Evolutionary conservation across 2,329 filamentous ascomycete species (phyloP).

Genomic region (Trichothecium sympodiale): DNA sequence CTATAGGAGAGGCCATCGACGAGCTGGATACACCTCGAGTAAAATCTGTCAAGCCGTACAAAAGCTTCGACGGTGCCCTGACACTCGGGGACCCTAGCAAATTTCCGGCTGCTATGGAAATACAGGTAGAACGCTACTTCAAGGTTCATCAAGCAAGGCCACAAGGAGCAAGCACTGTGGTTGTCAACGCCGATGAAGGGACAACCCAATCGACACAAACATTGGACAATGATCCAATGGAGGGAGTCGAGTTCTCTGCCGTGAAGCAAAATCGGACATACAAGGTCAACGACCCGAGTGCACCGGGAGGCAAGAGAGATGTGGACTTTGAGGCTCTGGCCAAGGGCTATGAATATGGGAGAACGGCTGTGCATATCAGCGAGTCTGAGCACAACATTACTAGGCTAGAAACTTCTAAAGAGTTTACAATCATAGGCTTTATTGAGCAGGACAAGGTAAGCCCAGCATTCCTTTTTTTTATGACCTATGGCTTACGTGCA

Average conservation of each 20-base stretch:
- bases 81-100: slow-evolving; percentile 67
- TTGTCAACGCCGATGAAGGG: slow-evolving; percentile 40
- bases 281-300: slow-evolving; percentile 63
- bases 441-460: slow-evolving; percentile 58
- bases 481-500: too few relatives aligned
- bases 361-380: slow-evolving; percentile 81
- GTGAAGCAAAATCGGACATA: slow-evolving; percentile 76
- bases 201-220: slow-evolving; percentile 40
- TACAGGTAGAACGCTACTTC: slow-evolving; percentile 85
- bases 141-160: slow-evolving; percentile 69
- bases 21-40: slow-evolving; percentile 67
- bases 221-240: slow-evolving; percentile 33
- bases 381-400: slow-evolving; percentile 80
- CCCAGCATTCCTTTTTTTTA: slow-evolving; percentile 1
- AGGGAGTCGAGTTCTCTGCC: slow-evolving; percentile 47
- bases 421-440: slow-evolving; percentile 80
- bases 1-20: slow-evolving; percentile 72
- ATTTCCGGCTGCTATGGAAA: slow-evolving; percentile 64
- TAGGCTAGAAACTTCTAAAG: slow-evolving; percentile 66
- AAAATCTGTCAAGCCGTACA: slow-evolving; percentile 65
- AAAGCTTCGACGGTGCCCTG: slow-evolving; percentile 68
- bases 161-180: slow-evolving; percentile 67
- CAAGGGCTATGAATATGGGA: slow-evolving; percentile 90
- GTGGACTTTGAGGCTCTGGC: slow-evolving; percentile 73
- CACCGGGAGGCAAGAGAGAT: slow-evolving; percentile 69